Base-by-base conservation (phyloP, 768 basidiomycete species). In the Rhodocollybia butyracea region DNA sequence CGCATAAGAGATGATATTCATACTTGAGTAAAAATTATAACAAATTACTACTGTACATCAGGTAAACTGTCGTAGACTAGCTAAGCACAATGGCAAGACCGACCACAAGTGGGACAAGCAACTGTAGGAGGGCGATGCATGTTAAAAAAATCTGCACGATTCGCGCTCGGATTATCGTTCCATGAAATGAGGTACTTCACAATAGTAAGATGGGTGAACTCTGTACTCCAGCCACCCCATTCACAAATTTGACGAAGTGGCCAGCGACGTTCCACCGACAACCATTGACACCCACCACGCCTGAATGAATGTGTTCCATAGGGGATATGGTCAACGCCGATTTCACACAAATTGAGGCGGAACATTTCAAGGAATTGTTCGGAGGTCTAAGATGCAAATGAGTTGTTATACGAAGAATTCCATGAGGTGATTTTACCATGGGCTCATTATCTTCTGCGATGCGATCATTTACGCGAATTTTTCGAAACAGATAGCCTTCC, bases 201-300 rank as follows among this genome's bases (percentile, higher is more conserved):
- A 22, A 68, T 62, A 1, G 66, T 70, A 1, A 57, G 39, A n/a
- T 60, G 57, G 38, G 57, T 64, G 46, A 57, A 59, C 15, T 68
- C 62, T 17, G 56, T 59, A 38, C 55, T 59, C 70, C 70, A 70
- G 2, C 69, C 70, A n/a, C 65, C 69, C 66, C 68, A 71, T 21
- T 60, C 59, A 45, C 69, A 70, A n/a, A 71, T 68, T 22, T 57
- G 41, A 8, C 62, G 42, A 2, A 68, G 50, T 0, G 62, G 58
- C 70, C 68, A 71, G 4, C 66, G 60, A 5, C 57, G 36, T 10
- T 62, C 64, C 3, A 64, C 52, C 13, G 60, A 57, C 5, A 72
- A 61, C 36, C 62, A 71, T 51, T 71, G 70, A 48, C 64, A 68
- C 3, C 69, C 67, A 6, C 68, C 67, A 7, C 61, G 64, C 17